Base-by-base conservation (phyloP, 2,329 filamentous ascomycete species). In the Raffaelea albimanens region DNA sequence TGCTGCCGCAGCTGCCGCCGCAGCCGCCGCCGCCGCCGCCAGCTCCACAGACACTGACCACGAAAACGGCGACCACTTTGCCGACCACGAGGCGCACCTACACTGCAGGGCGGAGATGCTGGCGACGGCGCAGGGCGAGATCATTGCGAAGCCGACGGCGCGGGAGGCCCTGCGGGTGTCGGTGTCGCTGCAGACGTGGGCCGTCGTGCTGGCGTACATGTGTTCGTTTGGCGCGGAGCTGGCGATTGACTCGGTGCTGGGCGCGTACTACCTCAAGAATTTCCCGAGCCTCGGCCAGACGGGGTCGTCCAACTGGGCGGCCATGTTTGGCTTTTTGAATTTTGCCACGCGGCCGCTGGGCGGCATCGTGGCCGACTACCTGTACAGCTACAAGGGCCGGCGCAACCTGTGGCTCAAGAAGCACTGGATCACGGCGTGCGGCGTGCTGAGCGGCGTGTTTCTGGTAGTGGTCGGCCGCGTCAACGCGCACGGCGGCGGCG, bases 311-410 rank as follows among this genome's bases (percentile, higher is more conserved):
- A 72, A 75, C 61, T 79, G 82, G 73, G 83, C 83, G 14, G 63
- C 84, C 54, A 85, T 86, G 71, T 88, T 87, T 61, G 85, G 83
- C 22, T 80, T 88, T 47, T 73, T 87, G 55, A 88, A 88, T 67
- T 65, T 86, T 46, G 61, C 81, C 46, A 82, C 78, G 36, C 73
- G 85, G 1, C 83, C 85, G 0, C 62, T 82, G 0, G 83, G 84
- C 43, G 84, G 85, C 44, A 67, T 73, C 19, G 53, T 76, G 20
- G 65, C 71, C 9, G 78, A 81, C 56, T 29, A 69, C 2, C 59
- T 78, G 5, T 78, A 76, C 63, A 64, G 61, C 50, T 48, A 50
- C 29, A 54, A 56, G 11, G 49, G 39, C 22, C 58, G 56, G 45
- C 58, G 56, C 51, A 63, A 48, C 54, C 58, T 70, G 40, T 71